Evolutionary conservation across 371 early-diverging fungal genomes (phyloP).

Genomic region (Funneliformis caledonium): DNA sequence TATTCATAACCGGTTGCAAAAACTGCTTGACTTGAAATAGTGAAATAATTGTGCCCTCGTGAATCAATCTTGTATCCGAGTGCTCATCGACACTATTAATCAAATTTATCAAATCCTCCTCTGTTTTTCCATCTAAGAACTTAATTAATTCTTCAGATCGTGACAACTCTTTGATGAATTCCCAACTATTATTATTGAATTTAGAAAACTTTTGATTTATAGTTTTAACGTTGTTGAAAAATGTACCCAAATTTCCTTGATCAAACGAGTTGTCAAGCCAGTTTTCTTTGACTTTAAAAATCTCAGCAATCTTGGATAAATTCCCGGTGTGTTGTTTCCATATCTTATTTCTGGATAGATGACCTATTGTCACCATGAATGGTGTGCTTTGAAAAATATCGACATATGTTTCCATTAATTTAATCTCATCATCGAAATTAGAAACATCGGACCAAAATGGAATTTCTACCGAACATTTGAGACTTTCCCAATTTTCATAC

Average conservation of each 20-base stretch:
- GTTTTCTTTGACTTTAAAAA: background rate
- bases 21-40: conserved; percentile 40
- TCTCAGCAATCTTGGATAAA: background rate
- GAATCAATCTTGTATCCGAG: conserved; percentile 32
- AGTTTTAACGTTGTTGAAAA: background rate
- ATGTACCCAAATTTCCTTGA: background rate
- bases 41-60: conserved; percentile 38
- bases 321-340: background rate
- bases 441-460: background rate
- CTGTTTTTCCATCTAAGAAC: background rate
- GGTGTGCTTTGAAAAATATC: too few relatives aligned
- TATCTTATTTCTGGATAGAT: background rate
- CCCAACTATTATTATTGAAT: conserved; percentile 19
- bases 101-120: conserved; percentile 35
- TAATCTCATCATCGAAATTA: background rate
- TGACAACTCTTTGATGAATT: conserved; percentile 34
- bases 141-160: conserved; percentile 20
- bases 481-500: conserved; percentile 15
- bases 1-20: conserved; percentile 15
- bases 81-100: conserved; percentile 39
- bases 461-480: background rate
- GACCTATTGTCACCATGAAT: background rate
- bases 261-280: background rate
- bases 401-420: background rate
- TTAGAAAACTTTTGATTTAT: background rate